A percentile compares a stretch with the other conserved stretches of the same genome.
These are phyloP conservation scores for Paspalum notatum DNA, from an alignment of 176 grass and related monocot genomes.

Conservation along the genomic window DNA sequence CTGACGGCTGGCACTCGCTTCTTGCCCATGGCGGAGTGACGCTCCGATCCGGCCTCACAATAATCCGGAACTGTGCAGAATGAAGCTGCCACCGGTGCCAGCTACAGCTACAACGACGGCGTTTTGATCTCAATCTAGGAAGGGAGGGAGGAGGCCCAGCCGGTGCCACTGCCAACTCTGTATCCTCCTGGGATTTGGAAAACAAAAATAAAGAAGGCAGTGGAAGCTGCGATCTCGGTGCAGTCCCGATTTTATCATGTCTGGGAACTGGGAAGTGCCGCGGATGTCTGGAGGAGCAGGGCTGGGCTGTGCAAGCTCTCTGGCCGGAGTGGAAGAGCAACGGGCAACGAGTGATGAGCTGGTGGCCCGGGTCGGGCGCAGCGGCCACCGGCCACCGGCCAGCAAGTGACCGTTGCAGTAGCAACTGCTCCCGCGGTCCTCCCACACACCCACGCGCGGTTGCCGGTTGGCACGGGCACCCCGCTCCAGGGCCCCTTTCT, in stretches of 20 bases:
- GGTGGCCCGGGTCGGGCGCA: neutral
- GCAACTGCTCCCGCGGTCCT: neutral
- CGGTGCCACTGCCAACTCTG: no score
- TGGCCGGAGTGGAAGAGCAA: neutral
- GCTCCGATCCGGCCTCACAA: no score
- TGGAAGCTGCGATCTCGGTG: conserved; percentile 21
- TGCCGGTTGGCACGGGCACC: no score
- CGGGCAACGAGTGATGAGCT: neutral
- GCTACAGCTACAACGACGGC: neutral
- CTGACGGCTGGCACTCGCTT: conserved; percentile 6
- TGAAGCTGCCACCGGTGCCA: neutral
- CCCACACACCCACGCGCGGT: conserved; percentile 8
- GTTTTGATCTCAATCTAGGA: no score
- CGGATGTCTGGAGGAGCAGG: conserved; percentile 15
- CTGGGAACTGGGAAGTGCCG: neutral
- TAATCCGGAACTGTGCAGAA: no score
- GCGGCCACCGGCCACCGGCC: neutral
- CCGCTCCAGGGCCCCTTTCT: no score
- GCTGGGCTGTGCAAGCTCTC: neutral
- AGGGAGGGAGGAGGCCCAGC: no score
- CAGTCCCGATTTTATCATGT: neutral
- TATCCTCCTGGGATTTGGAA: conserved; percentile 5
- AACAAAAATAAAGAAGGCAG: conserved; percentile 6
- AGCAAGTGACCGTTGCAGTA: conserved; percentile 46
- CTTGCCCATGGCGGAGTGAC: conserved; percentile 29